Evolutionary conservation across 2,329 filamentous ascomycete species (phyloP), one percentile per base, ranked within the genome.

Genomic region (Beauveria scarabaeidicola): DNA sequence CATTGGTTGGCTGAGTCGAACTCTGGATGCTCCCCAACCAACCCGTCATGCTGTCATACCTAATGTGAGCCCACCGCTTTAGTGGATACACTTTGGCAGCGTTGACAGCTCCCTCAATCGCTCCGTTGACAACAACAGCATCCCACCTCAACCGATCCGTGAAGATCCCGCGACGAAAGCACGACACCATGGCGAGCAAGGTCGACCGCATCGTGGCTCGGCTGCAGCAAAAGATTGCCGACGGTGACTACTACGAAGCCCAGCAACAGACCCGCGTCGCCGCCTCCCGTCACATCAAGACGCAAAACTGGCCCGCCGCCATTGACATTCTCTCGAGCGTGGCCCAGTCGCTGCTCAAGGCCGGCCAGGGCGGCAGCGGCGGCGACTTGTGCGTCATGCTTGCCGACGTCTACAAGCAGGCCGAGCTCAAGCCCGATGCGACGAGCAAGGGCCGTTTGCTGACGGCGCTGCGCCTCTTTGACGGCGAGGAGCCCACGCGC

Each of bases 201-300:
- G 73, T 74, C 65, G 72, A 75, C 47, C 71, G 72, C 50, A 85
- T 85, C 72, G 83, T 85, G 66, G 71, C 78, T 60, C 80, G 82
- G 27, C 86, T 97, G 72, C 89, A 93, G 76, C 81, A 89, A 74
- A 93, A 91, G 74, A 96, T 96, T 74, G 81, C 85, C 66, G 91
- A 95, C 74, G 93, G 92, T 69, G 88, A 94, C 72, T 97, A 85
- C 81, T 99, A 99, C 78, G 94, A 99, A 82, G 94, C 94, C 61
- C 93, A 97, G 77, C 94, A 99, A 75, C 94, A 99, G 78, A 90
- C 96, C 65, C 91, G 94, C 63, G 92, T 97, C 58, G 93, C 97
- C 66, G 92, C 92, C 62, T 88, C 91, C 43, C 91, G 95, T 61
- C 96, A 99, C 77, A 86, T 93, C 73, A 97, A 97, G 78, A 82